Percentiles rank a stretch among this genome's conserved stretches.
These are phyloP conservation scores for Aspergillus indologenus DNA, from an alignment of 495 filamentous ascomycete species.

Conservation along the genomic window DNA sequence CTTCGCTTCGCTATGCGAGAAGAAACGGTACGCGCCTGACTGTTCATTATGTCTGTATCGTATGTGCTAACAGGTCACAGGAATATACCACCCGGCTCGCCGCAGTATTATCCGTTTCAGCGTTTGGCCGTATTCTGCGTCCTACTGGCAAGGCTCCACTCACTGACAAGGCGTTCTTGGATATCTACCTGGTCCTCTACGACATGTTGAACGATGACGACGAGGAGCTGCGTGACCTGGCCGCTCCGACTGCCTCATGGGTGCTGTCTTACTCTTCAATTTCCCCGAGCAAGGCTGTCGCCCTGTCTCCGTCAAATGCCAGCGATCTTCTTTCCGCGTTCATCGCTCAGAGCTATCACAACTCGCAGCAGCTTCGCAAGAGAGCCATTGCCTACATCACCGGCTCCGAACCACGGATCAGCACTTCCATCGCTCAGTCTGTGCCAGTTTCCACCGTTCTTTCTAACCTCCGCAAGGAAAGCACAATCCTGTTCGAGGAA, in stretches of 20 bases:
- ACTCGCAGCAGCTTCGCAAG: conserved; percentile 33
- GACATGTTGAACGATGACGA: conserved; percentile 83
- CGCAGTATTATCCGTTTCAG: conserved; percentile 44
- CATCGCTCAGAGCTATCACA: conserved; percentile 36
- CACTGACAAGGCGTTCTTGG: conserved; percentile 33
- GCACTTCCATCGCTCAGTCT: conserved; percentile 20
- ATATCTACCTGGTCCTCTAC: conserved; percentile 52
- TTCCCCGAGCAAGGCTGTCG: conserved; percentile 27
- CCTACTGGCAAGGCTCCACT: conserved; percentile 25
- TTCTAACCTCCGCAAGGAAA: conserved; percentile 51
- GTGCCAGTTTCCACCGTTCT: conserved; percentile 47
- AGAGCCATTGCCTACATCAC: conserved; percentile 29
- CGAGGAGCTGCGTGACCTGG: conserved; percentile 72
- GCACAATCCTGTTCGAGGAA: conserved; percentile 73
- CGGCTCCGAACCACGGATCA: conserved; percentile 26
- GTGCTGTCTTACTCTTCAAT: conserved; percentile 39
- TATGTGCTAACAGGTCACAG: conserved; percentile 31
- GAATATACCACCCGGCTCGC: conserved; percentile 64
- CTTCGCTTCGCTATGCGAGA: conserved; percentile 40
- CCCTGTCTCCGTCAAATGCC: conserved; percentile 46
- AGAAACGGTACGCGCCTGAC: conserved; percentile 35
- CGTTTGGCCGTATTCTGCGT: conserved; percentile 32
- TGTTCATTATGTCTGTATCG: neutral
- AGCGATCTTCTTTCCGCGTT: conserved; percentile 44
- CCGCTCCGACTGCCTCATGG: conserved; percentile 51